These are phyloP conservation scores for Ceratobasidium theobromae DNA, from an alignment of 1,284 basidiomycete genomes.

Conservation along the genomic window DNA sequence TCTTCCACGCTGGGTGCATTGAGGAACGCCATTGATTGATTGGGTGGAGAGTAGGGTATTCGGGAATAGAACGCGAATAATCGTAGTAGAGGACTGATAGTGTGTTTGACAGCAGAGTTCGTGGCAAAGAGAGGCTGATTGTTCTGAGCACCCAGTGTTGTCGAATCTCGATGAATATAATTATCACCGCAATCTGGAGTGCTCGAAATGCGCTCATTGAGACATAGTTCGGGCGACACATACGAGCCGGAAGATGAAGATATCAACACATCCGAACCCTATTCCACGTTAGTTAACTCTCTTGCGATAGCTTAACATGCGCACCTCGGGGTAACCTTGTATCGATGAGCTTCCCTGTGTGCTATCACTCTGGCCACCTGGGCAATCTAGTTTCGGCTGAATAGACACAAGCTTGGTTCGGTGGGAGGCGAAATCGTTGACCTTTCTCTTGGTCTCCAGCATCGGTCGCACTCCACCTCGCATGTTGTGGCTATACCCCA, in stretches of 20 bases:
- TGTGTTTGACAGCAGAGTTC: neutral
- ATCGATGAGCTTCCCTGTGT: no score
- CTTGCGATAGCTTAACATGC: neutral
- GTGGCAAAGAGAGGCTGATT: neutral
- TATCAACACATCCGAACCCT: neutral
- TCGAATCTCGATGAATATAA: no score
- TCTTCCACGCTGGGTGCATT: neutral
- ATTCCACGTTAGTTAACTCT: neutral
- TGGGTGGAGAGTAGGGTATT: neutral
- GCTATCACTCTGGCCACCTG: no score
- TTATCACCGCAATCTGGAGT: no score
- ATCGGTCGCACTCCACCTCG: no score
- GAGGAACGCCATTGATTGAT: neutral
- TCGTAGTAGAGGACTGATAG: neutral
- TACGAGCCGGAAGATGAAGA: neutral
- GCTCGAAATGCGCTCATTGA: no score
- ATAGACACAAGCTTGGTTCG: no score
- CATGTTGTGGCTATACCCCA: neutral
- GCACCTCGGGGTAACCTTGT: neutral
- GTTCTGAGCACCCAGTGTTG: no score
- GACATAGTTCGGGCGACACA: neutral
- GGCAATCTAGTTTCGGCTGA: no score
- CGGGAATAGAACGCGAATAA: neutral
- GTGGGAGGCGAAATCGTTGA: no score
- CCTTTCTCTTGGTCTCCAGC: no score